Conservation (phyloP, 2,329 filamentous ascomycete species). For the Apiospora saccharicola region DNA sequence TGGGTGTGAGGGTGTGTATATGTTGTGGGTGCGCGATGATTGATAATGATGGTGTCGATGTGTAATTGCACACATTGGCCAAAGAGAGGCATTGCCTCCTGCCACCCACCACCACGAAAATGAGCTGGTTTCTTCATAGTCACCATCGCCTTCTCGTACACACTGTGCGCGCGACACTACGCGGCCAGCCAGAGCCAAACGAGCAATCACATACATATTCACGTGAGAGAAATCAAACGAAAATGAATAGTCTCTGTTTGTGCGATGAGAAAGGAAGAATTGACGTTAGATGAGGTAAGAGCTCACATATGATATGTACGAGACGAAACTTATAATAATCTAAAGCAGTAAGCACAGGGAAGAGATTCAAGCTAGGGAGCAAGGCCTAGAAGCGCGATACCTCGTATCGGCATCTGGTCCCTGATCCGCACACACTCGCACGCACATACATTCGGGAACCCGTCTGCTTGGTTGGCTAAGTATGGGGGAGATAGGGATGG, state of each 20-base stretch:
- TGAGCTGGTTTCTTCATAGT: not conserved
- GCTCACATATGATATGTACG: constrained; percentile 5
- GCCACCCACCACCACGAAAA: not conserved
- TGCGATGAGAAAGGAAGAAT: not conserved
- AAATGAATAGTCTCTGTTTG: not conserved
- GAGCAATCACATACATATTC: not conserved
- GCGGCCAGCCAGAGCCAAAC: not conserved
- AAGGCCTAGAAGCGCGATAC: not conserved
- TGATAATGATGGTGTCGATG: not conserved
- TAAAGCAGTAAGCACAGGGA: not conserved
- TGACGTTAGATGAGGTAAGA: constrained; percentile 19
- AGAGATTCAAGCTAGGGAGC: not conserved
- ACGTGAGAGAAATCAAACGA: not conserved
- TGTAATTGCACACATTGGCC: not conserved
- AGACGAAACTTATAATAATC: not conserved
- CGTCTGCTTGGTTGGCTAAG: constrained; percentile 8
- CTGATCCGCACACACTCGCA: not conserved
- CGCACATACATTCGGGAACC: not conserved
- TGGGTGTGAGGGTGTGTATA: not conserved
- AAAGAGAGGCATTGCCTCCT: not conserved
- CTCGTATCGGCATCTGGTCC: constrained; percentile 13
- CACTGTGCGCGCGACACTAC: not conserved
- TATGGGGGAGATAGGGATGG: constrained; percentile 11
- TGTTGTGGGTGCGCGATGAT: not conserved
- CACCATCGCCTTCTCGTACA: not conserved